Base-by-base conservation (phyloP, 2,329 filamentous ascomycete species). In the Talaromyces verruculosus region DNA sequence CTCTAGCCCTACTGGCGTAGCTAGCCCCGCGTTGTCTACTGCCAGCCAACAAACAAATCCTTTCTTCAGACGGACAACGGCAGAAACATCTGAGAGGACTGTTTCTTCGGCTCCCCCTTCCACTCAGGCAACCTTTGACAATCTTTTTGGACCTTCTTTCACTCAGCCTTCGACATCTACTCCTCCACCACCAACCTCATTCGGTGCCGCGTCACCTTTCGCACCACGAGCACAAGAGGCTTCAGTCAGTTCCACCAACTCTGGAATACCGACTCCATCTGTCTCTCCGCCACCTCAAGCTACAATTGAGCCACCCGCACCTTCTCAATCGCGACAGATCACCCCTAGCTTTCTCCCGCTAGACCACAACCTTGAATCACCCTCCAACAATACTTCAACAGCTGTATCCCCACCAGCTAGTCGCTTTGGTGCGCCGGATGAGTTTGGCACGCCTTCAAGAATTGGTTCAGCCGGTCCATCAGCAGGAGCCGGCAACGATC, bases 1-100 rank as follows among this genome's bases (percentile, higher is more conserved):
- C 41, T 73, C 71, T 72, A 78, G 72, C 76, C 82, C 67, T 75
- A 82, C 66, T 77, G 85, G 74, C 67, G 83, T 92, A 61, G 85
- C 84, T 65, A 96, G 91, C 77, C 92, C 93, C 68, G 81, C 85
- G 53, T 75, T 80, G 25, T 86, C 84, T 17, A 82, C 80, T 30
- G 83, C 88, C 53, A 94, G 89, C 76, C 83, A 81, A 69, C 91
- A 86, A 71, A 97, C 93, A 73, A 99, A 99, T 76, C 95, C 95
- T 0, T 99, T 99, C 83, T 97, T 97, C 82, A 89, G 92, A 73
- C 85, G 84, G 66, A 80, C 83, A 6, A 79, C 82, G n/a, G 81
- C 80, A 11, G 80, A 78, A 30, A 74, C 78, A 7, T 78, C 81
- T 43, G 84, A 86, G 7, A 82, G 81, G 43, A 81, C 83, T 49